These are phyloP conservation scores for Cafeteria roenbergensis DNA, from an alignment of 108 stramenopile species.

Conservation along the genomic window DNA sequence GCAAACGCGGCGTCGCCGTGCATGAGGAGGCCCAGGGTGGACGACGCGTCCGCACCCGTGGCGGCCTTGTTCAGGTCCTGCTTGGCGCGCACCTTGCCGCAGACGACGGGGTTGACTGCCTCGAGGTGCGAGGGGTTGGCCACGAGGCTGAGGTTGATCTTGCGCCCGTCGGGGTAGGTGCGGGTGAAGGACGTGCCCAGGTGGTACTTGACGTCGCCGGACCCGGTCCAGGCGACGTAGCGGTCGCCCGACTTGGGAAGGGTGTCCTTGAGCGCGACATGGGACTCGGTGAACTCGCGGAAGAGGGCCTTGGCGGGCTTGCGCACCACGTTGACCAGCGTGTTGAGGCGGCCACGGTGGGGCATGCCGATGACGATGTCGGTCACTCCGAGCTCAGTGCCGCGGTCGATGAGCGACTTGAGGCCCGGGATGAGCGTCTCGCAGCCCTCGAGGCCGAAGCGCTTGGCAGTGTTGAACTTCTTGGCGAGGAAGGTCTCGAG, in stretches of 20 bases:
- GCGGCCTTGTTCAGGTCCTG: conserved; percentile 32
- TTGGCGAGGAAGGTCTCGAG: conserved; percentile 84
- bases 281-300: conserved; percentile 88
- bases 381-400: conserved; percentile 79
- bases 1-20: conserved; percentile 99
- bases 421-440: conserved; percentile 87
- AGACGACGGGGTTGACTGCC: conserved; percentile 88
- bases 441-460: conserved; percentile 92
- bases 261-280: conserved; percentile 65
- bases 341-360: conserved; percentile 87
- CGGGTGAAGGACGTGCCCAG: conserved; percentile 94
- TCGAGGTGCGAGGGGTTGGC: conserved; percentile 97
- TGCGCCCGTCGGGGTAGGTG: conserved; percentile 85
- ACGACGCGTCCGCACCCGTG: conserved; percentile 51
- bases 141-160: conserved; percentile 79
- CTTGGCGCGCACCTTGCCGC: conserved; percentile 89
- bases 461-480: conserved; percentile 97
- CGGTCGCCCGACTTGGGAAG: no score
- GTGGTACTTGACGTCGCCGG: conserved; percentile 98
- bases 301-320: conserved; percentile 96
- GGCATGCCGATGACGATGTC: conserved; percentile 97
- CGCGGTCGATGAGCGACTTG: conserved; percentile 86
- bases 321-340: conserved; percentile 93
- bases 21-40: conserved; percentile 81
- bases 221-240: conserved; percentile 64